Evolutionary conservation across 176 grass and related monocot species (phyloP).

Genomic region (Phoenix roebelenii): DNA sequence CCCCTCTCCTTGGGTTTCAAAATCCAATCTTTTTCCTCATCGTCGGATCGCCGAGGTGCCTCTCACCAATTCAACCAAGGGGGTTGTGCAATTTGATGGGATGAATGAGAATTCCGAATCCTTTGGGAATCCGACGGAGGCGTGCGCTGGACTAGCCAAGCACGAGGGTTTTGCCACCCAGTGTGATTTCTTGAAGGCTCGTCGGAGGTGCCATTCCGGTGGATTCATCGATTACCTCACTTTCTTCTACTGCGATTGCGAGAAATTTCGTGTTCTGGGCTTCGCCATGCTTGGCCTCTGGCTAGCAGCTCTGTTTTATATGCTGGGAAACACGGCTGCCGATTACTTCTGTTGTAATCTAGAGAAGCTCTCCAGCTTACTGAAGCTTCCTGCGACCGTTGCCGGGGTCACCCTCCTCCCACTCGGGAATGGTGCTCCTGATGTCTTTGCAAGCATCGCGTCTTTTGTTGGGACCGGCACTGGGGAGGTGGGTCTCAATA

Average conservation of each 20-base stretch:
- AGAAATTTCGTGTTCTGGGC: constrained; percentile 52
- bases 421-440: constrained; percentile 89
- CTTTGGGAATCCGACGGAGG: constrained; percentile 41
- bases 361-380: constrained; percentile 80
- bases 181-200: constrained; percentile 80
- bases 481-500: constrained; percentile 90
- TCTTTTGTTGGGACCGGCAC: constrained; percentile 68
- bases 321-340: constrained; percentile 87
- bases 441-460: constrained; percentile 91
- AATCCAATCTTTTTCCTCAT: constrained; percentile 24
- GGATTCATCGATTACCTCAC: constrained; percentile 75
- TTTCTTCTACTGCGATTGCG: constrained; percentile 76
- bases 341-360: constrained; percentile 99
- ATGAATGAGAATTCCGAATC: constrained; percentile 19
- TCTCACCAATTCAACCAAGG: constrained; percentile 27
- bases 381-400: constrained; percentile 70
- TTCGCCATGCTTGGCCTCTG: constrained; percentile 55
- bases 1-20: constrained; percentile 4
- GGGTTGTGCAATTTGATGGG: constrained; percentile 3
- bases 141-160: constrained; percentile 43
- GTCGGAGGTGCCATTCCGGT: constrained; percentile 56
- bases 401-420: constrained; percentile 85
- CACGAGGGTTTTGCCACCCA: constrained; percentile 52
- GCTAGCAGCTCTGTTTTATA: constrained; percentile 73
- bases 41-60: constrained; percentile 44